Evolutionary conservation across 2,329 filamentous ascomycete species (phyloP).

Genomic region (Penicillium sp.): DNA sequence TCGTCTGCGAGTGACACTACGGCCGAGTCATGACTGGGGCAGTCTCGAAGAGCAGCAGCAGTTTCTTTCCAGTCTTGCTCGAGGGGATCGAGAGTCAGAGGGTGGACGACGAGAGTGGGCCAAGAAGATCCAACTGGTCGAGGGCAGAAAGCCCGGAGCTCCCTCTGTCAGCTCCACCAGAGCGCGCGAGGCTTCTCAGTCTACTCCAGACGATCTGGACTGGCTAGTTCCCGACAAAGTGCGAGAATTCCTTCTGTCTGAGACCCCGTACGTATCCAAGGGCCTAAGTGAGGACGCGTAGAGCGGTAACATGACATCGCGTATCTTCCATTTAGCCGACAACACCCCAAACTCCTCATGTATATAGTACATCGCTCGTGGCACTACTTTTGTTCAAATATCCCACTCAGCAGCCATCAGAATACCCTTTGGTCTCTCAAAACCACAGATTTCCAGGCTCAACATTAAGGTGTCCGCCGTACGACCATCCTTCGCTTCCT

Average conservation of each 20-base stretch:
- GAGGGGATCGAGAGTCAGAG: slow-evolving; percentile 31
- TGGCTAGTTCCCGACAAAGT: slow-evolving; percentile 33
- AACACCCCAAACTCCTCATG: not conserved
- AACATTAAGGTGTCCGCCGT: too few relatives aligned
- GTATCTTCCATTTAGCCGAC: not conserved
- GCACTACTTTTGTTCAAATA: not conserved
- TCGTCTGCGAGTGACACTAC: slow-evolving; percentile 40
- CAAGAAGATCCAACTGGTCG: slow-evolving; percentile 36
- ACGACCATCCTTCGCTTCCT: too few relatives aligned
- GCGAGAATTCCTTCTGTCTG: slow-evolving; percentile 27
- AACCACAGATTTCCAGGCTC: too few relatives aligned
- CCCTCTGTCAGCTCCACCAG: slow-evolving; percentile 40
- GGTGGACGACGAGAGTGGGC: slow-evolving; percentile 41
- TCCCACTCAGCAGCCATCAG: too few relatives aligned
- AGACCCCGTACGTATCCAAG: slow-evolving; percentile 25
- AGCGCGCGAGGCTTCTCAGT: slow-evolving; percentile 33
- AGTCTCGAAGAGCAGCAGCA: slow-evolving; percentile 33
- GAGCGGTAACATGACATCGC: not conserved
- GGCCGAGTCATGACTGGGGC: slow-evolving; percentile 39
- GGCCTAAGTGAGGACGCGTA: not conserved
- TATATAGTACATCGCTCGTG: too few relatives aligned
- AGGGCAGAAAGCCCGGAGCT: slow-evolving; percentile 33
- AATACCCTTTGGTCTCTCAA: too few relatives aligned
- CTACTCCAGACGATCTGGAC: slow-evolving; percentile 27
- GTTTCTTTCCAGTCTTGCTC: slow-evolving; percentile 34